Percentiles rank a stretch among this genome's conserved stretches.
Conservation (phyloP, 257 asterid genomes). For the Buddleja alternifolia region DNA sequence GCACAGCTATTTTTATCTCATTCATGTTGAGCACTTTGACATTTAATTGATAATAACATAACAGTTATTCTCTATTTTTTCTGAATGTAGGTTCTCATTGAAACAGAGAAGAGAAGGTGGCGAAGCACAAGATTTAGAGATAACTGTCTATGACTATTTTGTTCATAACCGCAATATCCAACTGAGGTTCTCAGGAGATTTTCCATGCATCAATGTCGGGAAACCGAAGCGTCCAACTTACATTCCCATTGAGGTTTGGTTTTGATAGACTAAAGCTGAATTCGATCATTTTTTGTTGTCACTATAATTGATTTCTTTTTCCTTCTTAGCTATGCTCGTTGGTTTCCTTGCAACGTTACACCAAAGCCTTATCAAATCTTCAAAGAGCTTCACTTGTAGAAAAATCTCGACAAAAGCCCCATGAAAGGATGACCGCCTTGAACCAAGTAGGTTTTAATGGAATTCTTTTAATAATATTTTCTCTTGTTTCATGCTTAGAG, state of each 20-base stretch:
- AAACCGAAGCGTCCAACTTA: slow-evolving; percentile 66
- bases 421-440: slow-evolving; percentile 58
- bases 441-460: slow-evolving; percentile 37
- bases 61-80: background rate
- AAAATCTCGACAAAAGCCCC: slow-evolving; percentile 75
- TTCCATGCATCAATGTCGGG: slow-evolving; percentile 72
- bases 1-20: background rate
- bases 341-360: slow-evolving; percentile 76
- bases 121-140: slow-evolving; percentile 38
- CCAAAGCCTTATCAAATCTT: slow-evolving; percentile 55
- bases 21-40: background rate
- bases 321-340: slow-evolving; percentile 52
- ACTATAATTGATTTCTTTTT: slow-evolving; percentile 12
- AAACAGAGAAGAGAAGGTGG: slow-evolving; percentile 42
- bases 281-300: background rate
- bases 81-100: slow-evolving; percentile 45
- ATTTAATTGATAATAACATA: background rate
- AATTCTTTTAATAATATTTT: background rate
- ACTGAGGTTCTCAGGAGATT: slow-evolving; percentile 44
- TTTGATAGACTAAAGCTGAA: background rate
- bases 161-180: slow-evolving; percentile 36
- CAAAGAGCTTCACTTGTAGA: slow-evolving; percentile 81
- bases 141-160: slow-evolving; percentile 64
- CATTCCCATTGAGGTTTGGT: slow-evolving; percentile 67
- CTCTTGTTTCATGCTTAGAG: background rate